These are phyloP conservation scores for Pachyrhizus erosus DNA, from an alignment of 306 rosid species.

Conservation along the genomic window DNA sequence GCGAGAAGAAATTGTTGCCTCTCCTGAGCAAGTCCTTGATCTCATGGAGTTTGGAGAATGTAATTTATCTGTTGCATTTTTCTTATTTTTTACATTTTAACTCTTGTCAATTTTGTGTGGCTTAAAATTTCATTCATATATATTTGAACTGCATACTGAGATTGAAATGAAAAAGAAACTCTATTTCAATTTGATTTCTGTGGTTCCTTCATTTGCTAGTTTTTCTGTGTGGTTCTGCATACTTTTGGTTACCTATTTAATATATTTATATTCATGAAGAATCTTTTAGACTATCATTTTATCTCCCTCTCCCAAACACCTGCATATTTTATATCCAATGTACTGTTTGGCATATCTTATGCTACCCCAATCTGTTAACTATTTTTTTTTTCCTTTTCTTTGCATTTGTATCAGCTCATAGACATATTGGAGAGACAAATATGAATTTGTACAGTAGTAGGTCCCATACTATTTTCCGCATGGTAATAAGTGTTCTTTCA, in stretches of 20 bases:
- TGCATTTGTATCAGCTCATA: constrained; percentile 73
- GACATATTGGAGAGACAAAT: constrained; percentile 97
- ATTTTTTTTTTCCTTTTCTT: background rate
- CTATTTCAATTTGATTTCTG: constrained; percentile 17
- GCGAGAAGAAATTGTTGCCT: constrained; percentile 93
- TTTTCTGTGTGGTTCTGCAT: background rate
- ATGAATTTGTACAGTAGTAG: constrained; percentile 96
- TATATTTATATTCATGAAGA: constrained; percentile 10
- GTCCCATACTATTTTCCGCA: constrained; percentile 96
- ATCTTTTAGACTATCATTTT: background rate
- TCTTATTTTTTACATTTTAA: background rate
- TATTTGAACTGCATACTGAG: constrained; percentile 26
- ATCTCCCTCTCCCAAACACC: constrained; percentile 3
- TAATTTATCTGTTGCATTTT: constrained; percentile 42
- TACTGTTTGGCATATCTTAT: constrained; percentile 29
- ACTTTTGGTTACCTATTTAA: background rate
- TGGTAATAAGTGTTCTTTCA: constrained; percentile 62
- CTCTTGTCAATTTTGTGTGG: background rate
- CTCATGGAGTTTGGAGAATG: constrained; percentile 94
- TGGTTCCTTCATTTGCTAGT: background rate
- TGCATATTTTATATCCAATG: constrained; percentile 18
- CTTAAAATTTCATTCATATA: constrained; percentile 11
- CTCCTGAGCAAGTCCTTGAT: constrained; percentile 86
- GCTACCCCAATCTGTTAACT: constrained; percentile 8
- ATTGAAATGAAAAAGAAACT: constrained; percentile 31